A percentile compares a stretch with the other conserved stretches of the same genome.
Evolutionary conservation across 192 early-diverging fungal genomes (phyloP).

Genomic region (Coemansia sp.): DNA sequence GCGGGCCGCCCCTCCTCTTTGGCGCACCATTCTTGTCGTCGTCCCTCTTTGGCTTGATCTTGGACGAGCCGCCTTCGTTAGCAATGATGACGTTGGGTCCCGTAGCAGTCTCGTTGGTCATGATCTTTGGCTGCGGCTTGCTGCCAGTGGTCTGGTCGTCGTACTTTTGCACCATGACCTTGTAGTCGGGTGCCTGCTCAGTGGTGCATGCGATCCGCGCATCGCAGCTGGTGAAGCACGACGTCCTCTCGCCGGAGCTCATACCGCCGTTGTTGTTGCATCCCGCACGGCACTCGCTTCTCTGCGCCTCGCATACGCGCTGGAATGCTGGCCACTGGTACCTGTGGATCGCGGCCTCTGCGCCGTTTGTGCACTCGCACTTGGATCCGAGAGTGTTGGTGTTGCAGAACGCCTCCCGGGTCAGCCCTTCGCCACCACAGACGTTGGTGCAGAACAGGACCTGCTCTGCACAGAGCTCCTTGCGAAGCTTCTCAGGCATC

Average conservation of each 20-base stretch:
- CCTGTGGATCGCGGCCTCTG: conserved; percentile 48
- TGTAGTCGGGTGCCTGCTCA: conserved; percentile 38
- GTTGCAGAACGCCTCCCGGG: conserved; percentile 55
- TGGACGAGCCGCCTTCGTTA: conserved; percentile 9
- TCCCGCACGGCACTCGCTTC: conserved; percentile 36
- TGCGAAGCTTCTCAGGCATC: conserved; percentile 54
- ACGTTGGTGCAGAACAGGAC: conserved; percentile 54
- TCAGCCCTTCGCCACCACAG: conserved; percentile 45
- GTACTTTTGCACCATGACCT: conserved; percentile 52
- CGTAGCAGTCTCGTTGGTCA: neutral
- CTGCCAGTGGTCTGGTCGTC: conserved; percentile 43
- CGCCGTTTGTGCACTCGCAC: conserved; percentile 49
- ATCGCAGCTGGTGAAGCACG: conserved; percentile 55
- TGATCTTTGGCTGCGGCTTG: conserved; percentile 23
- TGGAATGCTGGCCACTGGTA: conserved; percentile 56
- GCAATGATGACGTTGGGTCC: conserved; percentile 7
- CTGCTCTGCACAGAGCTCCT: conserved; percentile 54
- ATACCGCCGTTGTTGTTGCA: conserved; percentile 37
- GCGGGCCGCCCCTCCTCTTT: conserved; percentile 39
- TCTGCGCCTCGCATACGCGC: conserved; percentile 52
- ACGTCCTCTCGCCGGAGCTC: conserved; percentile 18
- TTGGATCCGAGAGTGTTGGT: conserved; percentile 49
- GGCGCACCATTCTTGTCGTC: conserved; percentile 16
- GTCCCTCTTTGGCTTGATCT: conserved; percentile 31
- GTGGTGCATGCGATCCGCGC: conserved; percentile 37